Percentiles rank a stretch among this genome's conserved stretches.
phyloP scores from a whole-genome alignment of 129 eudicot species.

The Dittrichia graveolens region DNA sequence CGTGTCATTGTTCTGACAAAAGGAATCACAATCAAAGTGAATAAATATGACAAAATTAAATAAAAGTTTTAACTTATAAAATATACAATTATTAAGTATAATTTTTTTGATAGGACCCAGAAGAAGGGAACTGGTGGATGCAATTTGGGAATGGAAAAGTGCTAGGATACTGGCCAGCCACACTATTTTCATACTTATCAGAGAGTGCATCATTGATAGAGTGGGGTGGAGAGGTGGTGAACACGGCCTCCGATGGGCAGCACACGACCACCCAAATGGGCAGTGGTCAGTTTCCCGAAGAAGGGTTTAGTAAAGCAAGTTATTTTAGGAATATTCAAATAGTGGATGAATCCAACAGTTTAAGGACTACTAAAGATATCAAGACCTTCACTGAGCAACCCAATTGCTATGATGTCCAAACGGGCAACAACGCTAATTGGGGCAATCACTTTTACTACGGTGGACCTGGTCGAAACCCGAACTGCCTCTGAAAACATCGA shows the following conservation, averaged over 20 bases:
- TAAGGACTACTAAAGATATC: slow-evolving; percentile 58
- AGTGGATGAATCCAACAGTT: slow-evolving; percentile 66
- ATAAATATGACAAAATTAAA: no score
- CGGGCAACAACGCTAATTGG: slow-evolving; percentile 60
- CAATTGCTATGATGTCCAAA: slow-evolving; percentile 61
- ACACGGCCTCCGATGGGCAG: slow-evolving; percentile 69
- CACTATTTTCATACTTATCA: slow-evolving; percentile 55
- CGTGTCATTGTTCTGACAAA: no score
- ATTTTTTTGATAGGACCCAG: slow-evolving; percentile 60
- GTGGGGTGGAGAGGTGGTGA: slow-evolving; percentile 94
- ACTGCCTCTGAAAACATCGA: slow-evolving; percentile 46
- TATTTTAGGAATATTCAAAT: slow-evolving; percentile 64
- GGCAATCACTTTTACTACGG: slow-evolving; percentile 78
- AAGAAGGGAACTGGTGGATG: slow-evolving; percentile 93
- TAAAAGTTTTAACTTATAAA: no score
- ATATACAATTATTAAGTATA: no score
- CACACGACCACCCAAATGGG: slow-evolving; percentile 94
- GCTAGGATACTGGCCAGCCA: slow-evolving; percentile 82
- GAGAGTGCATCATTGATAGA: slow-evolving; percentile 73
- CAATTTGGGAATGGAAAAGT: slow-evolving; percentile 78
- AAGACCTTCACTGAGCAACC: slow-evolving; percentile 71
- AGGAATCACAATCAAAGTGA: no score
- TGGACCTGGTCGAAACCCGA: slow-evolving; percentile 78
- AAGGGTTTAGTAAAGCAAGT: slow-evolving; percentile 76
- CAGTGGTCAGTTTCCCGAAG: slow-evolving; percentile 80